Conservation (phyloP, 2,329 filamentous ascomycete species). For the Neonectria ditissima region DNA sequence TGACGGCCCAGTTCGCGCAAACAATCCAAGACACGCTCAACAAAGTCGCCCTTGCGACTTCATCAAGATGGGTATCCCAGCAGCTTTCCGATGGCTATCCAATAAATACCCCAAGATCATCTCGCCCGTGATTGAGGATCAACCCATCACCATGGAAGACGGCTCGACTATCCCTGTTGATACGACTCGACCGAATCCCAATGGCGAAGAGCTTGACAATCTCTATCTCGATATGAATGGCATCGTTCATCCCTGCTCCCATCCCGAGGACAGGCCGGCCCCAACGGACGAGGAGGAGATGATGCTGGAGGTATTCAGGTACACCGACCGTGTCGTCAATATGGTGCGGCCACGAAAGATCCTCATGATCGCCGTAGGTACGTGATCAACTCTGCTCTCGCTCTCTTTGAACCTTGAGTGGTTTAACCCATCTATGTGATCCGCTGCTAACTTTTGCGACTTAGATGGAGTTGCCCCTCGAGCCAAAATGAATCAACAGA, state of each 20-base stretch:
- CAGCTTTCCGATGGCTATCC: conserved; percentile 95
- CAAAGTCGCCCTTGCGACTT: neutral
- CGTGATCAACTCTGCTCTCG: conserved; percentile 46
- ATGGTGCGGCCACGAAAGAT: conserved; percentile 98
- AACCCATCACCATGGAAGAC: conserved; percentile 81
- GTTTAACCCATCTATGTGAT: too few species aligned
- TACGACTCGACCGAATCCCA: conserved; percentile 86
- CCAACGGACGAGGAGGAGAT: conserved; percentile 97
- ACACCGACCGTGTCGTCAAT: conserved; percentile 98
- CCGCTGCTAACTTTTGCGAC: conserved; percentile 42
- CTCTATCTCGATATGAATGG: conserved; percentile 99
- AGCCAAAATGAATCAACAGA: conserved; percentile 99
- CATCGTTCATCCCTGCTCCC: conserved; percentile 98
- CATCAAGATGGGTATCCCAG: conserved; percentile 86
- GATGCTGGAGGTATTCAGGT: conserved; percentile 98
- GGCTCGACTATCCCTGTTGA: conserved; percentile 88
- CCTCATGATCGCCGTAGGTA: conserved; percentile 96
- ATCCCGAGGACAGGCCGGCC: conserved; percentile 92
- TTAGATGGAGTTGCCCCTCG: conserved; percentile 94
- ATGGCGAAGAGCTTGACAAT: conserved; percentile 98
- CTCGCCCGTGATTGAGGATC: conserved; percentile 88
- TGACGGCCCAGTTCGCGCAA: conserved; percentile 18
- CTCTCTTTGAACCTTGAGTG: neutral
- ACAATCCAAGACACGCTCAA: conserved; percentile 20
- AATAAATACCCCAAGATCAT: conserved; percentile 99